Conservation (phyloP, 495 filamentous ascomycete species). For the Astrothelium macrocarpum region DNA sequence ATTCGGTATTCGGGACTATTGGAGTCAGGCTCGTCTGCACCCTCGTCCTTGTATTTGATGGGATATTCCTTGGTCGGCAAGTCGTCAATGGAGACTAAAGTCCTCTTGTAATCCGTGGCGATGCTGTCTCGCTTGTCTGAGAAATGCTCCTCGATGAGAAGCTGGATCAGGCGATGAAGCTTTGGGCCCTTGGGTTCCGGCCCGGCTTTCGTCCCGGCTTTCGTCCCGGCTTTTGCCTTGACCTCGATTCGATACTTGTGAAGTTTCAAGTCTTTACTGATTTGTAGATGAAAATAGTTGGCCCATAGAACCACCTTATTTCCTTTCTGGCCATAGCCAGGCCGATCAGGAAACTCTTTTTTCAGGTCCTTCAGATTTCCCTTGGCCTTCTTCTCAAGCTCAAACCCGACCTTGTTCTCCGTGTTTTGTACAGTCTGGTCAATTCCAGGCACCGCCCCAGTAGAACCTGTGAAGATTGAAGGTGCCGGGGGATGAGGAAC, state of each 20-base stretch:
- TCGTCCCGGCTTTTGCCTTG: constrained; percentile 1
- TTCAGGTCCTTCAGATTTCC: constrained; percentile 4
- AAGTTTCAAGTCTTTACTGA: constrained; percentile 11
- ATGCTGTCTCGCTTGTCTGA: constrained; percentile 22
- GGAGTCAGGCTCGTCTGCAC: background rate
- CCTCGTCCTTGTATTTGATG: background rate
- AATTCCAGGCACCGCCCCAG: background rate
- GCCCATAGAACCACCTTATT: constrained; percentile 31
- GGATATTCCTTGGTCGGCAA: background rate
- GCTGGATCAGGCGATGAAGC: constrained; percentile 13
- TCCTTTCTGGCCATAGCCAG: constrained; percentile 39
- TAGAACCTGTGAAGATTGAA: background rate
- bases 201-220: constrained; percentile 5
- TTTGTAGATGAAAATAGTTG: constrained; percentile 37
- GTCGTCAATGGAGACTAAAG: background rate
- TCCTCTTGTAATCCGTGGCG: constrained; percentile 8
- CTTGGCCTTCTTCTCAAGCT: constrained; percentile 4
- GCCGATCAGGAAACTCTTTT: constrained; percentile 29
- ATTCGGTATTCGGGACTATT: background rate
- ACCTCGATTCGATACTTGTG: constrained; percentile 25
- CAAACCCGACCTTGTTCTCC: constrained; percentile 10
- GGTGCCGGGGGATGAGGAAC: background rate
- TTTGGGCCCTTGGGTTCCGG: constrained; percentile 7
- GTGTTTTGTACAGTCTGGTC: constrained; percentile 8
- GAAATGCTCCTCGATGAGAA: constrained; percentile 9